Evolutionary conservation across 495 filamentous ascomycete species (phyloP).

Genomic region (Neurospora terricola): DNA sequence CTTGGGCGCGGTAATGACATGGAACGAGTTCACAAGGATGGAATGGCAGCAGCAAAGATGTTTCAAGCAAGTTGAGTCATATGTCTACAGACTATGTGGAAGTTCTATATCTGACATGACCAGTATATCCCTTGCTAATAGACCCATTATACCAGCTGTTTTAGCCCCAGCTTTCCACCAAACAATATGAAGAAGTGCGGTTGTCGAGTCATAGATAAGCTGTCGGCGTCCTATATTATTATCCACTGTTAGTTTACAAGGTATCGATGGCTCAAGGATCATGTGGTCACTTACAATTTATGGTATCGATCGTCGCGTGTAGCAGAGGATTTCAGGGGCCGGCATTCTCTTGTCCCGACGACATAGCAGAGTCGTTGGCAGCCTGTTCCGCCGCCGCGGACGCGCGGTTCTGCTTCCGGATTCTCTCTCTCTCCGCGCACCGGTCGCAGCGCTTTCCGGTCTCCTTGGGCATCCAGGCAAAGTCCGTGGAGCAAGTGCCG

Average conservation of each 20-base stretch:
- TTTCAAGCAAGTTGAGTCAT: neutral
- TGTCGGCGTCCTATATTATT: neutral
- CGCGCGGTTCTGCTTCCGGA: neutral
- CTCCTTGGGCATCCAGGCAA: neutral
- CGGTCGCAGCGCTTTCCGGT: neutral
- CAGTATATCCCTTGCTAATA: neutral
- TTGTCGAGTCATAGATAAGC: neutral
- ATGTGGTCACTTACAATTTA: neutral
- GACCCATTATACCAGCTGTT: neutral
- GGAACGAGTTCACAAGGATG: no score
- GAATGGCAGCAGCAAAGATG: no score
- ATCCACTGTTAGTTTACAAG: neutral
- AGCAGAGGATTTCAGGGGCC: neutral
- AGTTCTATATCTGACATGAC: neutral
- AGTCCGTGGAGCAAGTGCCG: neutral
- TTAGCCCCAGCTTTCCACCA: neutral
- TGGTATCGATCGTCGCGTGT: neutral
- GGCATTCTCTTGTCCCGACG: neutral
- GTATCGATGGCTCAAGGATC: neutral
- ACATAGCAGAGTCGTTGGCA: neutral
- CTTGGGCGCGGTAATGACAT: no score
- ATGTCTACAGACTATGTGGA: neutral
- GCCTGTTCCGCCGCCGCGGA: neutral
- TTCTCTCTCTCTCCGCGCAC: neutral
- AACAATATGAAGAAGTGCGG: fast-evolving